Conservation (phyloP, 78 protist species). For the Blattamonas nauphoetae region DNA sequence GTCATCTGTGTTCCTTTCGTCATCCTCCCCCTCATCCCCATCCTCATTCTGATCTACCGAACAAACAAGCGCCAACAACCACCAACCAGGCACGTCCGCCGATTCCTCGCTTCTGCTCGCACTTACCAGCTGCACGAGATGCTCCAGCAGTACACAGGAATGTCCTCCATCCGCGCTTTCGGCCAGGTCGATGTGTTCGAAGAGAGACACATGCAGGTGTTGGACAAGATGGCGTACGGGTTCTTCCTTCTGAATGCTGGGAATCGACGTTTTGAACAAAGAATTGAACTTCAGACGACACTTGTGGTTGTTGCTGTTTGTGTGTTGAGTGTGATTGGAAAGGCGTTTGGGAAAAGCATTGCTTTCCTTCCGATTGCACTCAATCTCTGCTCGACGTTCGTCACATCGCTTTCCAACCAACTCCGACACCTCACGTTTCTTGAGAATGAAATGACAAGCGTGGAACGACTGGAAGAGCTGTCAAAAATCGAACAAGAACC, state of each 20-base stretch:
- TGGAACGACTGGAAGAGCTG: slow-evolving; percentile 28
- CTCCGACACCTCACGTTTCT: background rate
- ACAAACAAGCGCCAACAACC: background rate
- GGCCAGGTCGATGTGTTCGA: background rate
- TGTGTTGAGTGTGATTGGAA: background rate
- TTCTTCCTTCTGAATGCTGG: background rate
- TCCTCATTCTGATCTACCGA: background rate
- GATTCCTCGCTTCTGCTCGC: background rate
- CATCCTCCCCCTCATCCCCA: background rate
- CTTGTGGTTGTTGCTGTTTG: background rate
- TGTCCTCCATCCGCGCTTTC: slow-evolving; percentile 13
- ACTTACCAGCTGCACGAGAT: background rate
- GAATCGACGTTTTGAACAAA: no score
- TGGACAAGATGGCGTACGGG: background rate
- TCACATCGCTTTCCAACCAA: background rate
- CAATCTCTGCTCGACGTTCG: background rate
- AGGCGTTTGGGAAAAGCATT: background rate
- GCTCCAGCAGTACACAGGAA: background rate
- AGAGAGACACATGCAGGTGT: background rate
- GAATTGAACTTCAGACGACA: no score
- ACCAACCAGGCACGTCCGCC: background rate
- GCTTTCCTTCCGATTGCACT: background rate
- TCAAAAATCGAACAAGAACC: background rate
- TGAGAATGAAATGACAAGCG: slow-evolving; percentile 58
- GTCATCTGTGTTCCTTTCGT: background rate